Percentiles rank a stretch among this genome's conserved stretches.
Evolutionary conservation across 805 yeast species (phyloP).

Genomic region (Monosporozyma aerobia): DNA sequence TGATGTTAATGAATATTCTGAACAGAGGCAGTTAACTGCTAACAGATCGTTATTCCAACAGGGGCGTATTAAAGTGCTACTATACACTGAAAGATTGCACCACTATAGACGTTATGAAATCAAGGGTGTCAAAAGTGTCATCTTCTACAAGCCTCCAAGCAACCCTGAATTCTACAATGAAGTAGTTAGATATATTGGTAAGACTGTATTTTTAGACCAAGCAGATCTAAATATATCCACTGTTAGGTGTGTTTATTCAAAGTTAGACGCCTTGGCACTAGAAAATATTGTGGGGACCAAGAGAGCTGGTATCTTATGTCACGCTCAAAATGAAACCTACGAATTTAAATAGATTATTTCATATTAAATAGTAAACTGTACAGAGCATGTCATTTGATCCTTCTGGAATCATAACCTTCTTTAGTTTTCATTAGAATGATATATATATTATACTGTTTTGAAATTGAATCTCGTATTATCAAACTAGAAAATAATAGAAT

Average conservation of each 20-base stretch:
- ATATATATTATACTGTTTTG: no score
- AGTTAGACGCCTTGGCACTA: constrained; percentile 68
- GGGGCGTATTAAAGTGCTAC: constrained; percentile 53
- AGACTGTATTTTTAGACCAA: constrained; percentile 40
- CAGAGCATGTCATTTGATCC: neutral
- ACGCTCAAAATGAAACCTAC: constrained; percentile 62
- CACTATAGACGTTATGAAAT: constrained; percentile 81
- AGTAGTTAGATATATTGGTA: constrained; percentile 58
- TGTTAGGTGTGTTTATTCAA: constrained; percentile 57
- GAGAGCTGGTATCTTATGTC: constrained; percentile 58
- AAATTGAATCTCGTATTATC: no score
- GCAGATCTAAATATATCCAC: constrained; percentile 49
- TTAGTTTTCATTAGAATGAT: no score
- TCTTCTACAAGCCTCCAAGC: constrained; percentile 77
- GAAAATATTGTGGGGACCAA: constrained; percentile 79
- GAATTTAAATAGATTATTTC: constrained; percentile 45
- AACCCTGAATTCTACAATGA: constrained; percentile 81
- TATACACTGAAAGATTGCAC: constrained; percentile 93
- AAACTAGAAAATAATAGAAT: no score
- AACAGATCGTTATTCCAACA: constrained; percentile 61
- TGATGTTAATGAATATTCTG: constrained; percentile 74
- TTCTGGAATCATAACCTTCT: neutral
- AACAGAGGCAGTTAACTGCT: constrained; percentile 59
- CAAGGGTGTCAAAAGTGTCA: constrained; percentile 71
- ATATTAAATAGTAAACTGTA: neutral